Conservation (phyloP, 352 stramenopile genomes). For the Phytophthora lateralis region DNA sequence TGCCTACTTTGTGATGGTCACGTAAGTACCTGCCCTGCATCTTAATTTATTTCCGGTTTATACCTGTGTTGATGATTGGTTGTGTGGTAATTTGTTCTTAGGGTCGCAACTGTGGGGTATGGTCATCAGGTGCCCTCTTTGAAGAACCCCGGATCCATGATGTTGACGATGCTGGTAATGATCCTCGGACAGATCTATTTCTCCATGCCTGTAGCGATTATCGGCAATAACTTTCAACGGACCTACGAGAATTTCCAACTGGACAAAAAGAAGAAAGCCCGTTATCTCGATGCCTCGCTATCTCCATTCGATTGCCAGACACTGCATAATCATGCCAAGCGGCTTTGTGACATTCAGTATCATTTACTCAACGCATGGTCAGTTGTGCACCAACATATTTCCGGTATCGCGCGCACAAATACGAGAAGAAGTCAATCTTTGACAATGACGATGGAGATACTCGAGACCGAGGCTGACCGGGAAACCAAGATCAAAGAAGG, state of each 20-base stretch:
- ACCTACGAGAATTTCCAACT: constrained; percentile 69
- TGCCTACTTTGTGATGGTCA: constrained; percentile 85
- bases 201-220: constrained; percentile 77
- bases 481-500: constrained; percentile 56
- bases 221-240: constrained; percentile 76
- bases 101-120: constrained; percentile 80
- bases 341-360: constrained; percentile 67
- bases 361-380: constrained; percentile 58
- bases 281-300: constrained; percentile 54
- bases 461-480: constrained; percentile 39
- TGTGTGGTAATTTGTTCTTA: constrained; percentile 18
- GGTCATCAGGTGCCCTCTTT: constrained; percentile 66
- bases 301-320: constrained; percentile 56
- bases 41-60: neutral
- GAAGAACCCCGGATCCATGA: constrained; percentile 54
- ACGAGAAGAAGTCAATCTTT: constrained; percentile 16
- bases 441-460: constrained; percentile 30
- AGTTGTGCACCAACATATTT: constrained; percentile 50
- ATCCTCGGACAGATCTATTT: constrained; percentile 83
- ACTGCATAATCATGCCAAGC: constrained; percentile 50
- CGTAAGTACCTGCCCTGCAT: constrained; percentile 47
- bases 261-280: constrained; percentile 56
- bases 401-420: constrained; percentile 34
- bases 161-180: constrained; percentile 69
- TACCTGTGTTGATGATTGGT: neutral